Percentiles rank a stretch among this genome's conserved stretches.
These are phyloP conservation scores for Niebla homalea DNA, from an alignment of 495 filamentous ascomycete species.

Conservation along the genomic window DNA sequence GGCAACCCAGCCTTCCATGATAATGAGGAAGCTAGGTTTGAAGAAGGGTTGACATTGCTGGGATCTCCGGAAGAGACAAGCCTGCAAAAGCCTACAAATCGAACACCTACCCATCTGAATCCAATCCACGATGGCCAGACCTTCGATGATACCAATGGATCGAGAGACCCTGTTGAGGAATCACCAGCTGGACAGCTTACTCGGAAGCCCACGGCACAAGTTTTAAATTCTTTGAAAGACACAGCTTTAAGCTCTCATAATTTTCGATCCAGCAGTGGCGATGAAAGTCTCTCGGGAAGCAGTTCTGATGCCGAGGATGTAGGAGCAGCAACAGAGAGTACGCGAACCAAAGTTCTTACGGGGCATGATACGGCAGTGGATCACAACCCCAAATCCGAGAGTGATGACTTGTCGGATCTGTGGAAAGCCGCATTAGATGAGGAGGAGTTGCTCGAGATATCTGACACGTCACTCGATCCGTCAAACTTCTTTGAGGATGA, in stretches of 20 bases:
- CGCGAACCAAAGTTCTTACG: not conserved
- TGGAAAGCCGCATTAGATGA: slow-evolving; percentile 74
- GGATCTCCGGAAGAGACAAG: slow-evolving; percentile 1
- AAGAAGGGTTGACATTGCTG: slow-evolving; percentile 48
- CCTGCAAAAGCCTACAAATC: not conserved
- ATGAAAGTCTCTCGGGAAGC: not conserved
- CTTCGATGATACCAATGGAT: slow-evolving; percentile 5
- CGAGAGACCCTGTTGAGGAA: not conserved
- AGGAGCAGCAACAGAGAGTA: not conserved
- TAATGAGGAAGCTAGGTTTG: slow-evolving; percentile 37
- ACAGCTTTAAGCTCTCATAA: not conserved
- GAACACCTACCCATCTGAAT: too few relatives aligned
- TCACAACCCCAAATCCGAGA: slow-evolving; percentile 17
- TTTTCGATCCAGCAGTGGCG: not conserved
- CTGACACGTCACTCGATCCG: slow-evolving; percentile 38
- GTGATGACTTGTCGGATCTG: slow-evolving; percentile 58
- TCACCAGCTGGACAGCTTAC: slow-evolving; percentile 23
- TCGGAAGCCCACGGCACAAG: slow-evolving; percentile 48
- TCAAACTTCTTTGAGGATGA: slow-evolving; percentile 53
- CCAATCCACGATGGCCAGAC: slow-evolving; percentile 1
- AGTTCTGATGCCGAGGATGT: not conserved
- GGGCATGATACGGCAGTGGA: slow-evolving; percentile 8
- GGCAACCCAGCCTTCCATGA: slow-evolving; percentile 9
- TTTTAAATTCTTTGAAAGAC: slow-evolving; percentile 25
- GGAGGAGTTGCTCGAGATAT: slow-evolving; percentile 63